Evolutionary conservation across 805 yeast species (phyloP), one percentile per base, ranked within the genome.

Genomic region (Candida khao-thaluensis): DNA sequence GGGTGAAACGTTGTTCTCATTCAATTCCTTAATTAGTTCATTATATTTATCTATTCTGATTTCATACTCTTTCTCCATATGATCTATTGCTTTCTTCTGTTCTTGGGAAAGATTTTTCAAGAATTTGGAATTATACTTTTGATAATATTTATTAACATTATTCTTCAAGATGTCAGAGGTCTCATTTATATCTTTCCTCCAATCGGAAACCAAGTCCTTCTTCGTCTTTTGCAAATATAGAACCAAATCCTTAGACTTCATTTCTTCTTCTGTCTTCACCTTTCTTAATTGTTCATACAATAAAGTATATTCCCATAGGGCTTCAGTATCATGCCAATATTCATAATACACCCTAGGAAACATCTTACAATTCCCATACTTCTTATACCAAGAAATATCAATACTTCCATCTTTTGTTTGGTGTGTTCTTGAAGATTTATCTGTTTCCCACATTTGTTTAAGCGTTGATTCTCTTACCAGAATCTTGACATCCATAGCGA

Each of bases 301-400:
- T 30, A 64, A 21, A 2, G 54, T 34, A 32, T 38, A 48, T 44
- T 69, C 73, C 71, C 70, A 68, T 3, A 45, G 25, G 0, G 65
- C 71, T 46, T 69, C 73, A 10, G 47, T 47, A 9, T 35, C 40
- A 6, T 57, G 62, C 30, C 55, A 44, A 15, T 50, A 34, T 29
- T 55, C 53, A 43, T 68, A 56, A 42, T 62, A 50, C 9, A 30
- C 9, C 17, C 52, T 38, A 2, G 72, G 64, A 35, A 44, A 56
- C 52, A 68, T 56, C 17, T 10, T 38, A 11, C 37, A 33, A 2
- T 37, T 16, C 1, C 46, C 48, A 32, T 29, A 44, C 17, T 29
- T 21, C 21, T 33, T 40, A 35, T 22, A 33, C 46, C 46, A 47
- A 6, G 54, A 37, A 2, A 67, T 60, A 25, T 54, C 47, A 38